Conservation (phyloP, 2,329 filamentous ascomycete species). For the Beauveria bassiana region DNA sequence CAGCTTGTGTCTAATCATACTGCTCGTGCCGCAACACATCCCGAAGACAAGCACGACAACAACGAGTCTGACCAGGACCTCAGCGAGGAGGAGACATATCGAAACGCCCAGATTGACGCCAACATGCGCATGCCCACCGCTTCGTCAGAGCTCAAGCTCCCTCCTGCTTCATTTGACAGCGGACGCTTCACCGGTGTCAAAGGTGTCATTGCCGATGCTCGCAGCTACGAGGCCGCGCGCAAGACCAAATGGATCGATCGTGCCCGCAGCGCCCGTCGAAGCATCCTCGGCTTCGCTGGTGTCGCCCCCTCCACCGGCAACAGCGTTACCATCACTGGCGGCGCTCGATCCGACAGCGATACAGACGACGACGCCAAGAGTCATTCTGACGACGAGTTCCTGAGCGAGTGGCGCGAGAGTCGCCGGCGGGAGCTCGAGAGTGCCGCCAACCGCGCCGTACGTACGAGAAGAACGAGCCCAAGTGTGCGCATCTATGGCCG, state of each 20-base stretch:
- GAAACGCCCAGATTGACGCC: slow-evolving; percentile 49
- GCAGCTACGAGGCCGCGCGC: slow-evolving; percentile 64
- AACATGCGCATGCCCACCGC: slow-evolving; percentile 56
- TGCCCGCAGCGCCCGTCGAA: slow-evolving; percentile 44
- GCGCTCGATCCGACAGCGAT: slow-evolving; percentile 35
- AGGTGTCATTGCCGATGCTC: slow-evolving; percentile 78
- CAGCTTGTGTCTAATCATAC: slow-evolving; percentile 51
- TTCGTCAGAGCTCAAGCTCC: slow-evolving; percentile 49
- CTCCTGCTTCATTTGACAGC: slow-evolving; percentile 54
- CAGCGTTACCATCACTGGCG: slow-evolving; percentile 23
- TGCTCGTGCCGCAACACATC: slow-evolving; percentile 38
- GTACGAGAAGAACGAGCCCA: slow-evolving; percentile 64
- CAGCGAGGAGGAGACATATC: slow-evolving; percentile 49
- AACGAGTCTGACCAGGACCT: slow-evolving; percentile 42
- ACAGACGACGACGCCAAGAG: slow-evolving; percentile 36
- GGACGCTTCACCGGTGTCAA: slow-evolving; percentile 74
- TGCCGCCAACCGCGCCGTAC: slow-evolving; percentile 45
- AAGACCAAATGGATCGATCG: slow-evolving; percentile 46
- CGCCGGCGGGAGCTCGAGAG: slow-evolving; percentile 70
- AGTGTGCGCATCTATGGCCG: slow-evolving; percentile 71
- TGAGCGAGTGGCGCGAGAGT: slow-evolving; percentile 77
- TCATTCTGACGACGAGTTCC: slow-evolving; percentile 65
- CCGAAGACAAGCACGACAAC: slow-evolving; percentile 49
- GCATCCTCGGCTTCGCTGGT: slow-evolving; percentile 43
- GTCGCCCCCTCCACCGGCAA: slow-evolving; percentile 17